Evolutionary conservation across 2,329 filamentous ascomycete genomes (phyloP).

Genomic region (Phaeoacremonium minimum): DNA sequence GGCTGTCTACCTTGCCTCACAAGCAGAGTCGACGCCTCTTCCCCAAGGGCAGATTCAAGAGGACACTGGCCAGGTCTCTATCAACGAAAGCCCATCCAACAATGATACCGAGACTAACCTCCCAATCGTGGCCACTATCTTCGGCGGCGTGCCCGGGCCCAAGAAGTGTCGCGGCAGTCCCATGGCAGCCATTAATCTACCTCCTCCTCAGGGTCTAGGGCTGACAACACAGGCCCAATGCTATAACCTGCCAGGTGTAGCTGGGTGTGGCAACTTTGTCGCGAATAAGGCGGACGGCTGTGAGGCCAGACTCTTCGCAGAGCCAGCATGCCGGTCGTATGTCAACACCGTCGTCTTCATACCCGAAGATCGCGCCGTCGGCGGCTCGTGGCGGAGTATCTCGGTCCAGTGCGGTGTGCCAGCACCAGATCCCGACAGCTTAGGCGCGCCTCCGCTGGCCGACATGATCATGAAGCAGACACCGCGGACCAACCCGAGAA

Average conservation of each 20-base stretch:
- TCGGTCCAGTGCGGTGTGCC: constrained; percentile 27
- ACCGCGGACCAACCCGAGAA: too few species aligned
- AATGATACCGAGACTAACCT: constrained; percentile 37
- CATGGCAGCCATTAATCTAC: constrained; percentile 19
- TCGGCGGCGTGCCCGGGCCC: constrained; percentile 26
- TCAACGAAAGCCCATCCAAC: constrained; percentile 33
- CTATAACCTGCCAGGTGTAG: constrained; percentile 24
- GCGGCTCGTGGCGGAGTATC: constrained; percentile 27
- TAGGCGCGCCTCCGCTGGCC: constrained; percentile 17
- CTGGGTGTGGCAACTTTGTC: constrained; percentile 28
- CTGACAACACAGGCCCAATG: constrained; percentile 20
- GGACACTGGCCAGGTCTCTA: constrained; percentile 23
- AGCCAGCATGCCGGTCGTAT: constrained; percentile 25
- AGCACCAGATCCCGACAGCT: constrained; percentile 13
- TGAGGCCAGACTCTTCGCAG: constrained; percentile 28
- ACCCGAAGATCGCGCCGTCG: constrained; percentile 24
- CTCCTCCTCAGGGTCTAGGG: constrained; percentile 16
- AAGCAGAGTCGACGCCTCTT: not conserved
- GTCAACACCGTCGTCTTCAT: constrained; percentile 30
- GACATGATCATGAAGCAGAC: constrained; percentile 13
- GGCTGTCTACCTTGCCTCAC: not conserved
- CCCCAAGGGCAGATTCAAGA: constrained; percentile 9
- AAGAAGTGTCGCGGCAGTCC: constrained; percentile 26
- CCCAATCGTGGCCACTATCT: constrained; percentile 42
- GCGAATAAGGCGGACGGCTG: constrained; percentile 31